Evolutionary conservation across 176 grass and related monocot species (phyloP), one percentile per base, ranked within the genome.

Genomic region (Aegilops longissima): DNA sequence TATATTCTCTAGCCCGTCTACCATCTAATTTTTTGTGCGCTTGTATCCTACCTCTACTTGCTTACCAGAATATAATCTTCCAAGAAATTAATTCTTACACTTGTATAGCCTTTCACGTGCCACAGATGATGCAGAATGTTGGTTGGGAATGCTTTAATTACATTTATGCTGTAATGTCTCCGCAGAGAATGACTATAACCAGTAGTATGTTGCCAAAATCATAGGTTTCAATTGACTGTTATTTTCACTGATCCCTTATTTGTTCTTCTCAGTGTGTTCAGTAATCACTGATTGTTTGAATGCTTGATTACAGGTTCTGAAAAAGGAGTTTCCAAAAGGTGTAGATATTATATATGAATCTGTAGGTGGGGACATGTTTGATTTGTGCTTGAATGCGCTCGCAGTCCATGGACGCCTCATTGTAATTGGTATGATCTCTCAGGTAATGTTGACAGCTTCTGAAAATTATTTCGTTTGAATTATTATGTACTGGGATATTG

Each of bases 361-460:
- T 69, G 94, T 99, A 24, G 97, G 97, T 76, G 97, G 97, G 84
- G 90, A 94, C 70, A 99, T 99, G 97, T 99, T 99, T 83, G 80
- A 94, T 80, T 38, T 87, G 47, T 99, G 89, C 77, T 89, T 96
- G 87, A 99, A 99, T 93, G 97, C 97, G 70, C 85, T 99, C 36
- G 87, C 92, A 90, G 71, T 99, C 76, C 83, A 94, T 86, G 97
- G 97, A 59, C 89, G 69, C 39, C 92, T 99, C 54, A 81, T 99
- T 90, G 87, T 99, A 78, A 99, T 99, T 44, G 97, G 97, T 58
- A 99, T 99, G 97, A 94, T 98, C 25, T 98, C 96, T 87, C 96
- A 98, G 96, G 93, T 96, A 92, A 6, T 33, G 64, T 73, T 67
- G 17, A 12, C 40, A 82, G 30, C 25, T 24, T 67, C 16, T 73